A percentile compares a stretch with the other conserved stretches of the same genome.
These are phyloP conservation scores for Ascochyta clinopodiicola DNA, from an alignment of 2,329 filamentous ascomycete species.

Conservation along the genomic window DNA sequence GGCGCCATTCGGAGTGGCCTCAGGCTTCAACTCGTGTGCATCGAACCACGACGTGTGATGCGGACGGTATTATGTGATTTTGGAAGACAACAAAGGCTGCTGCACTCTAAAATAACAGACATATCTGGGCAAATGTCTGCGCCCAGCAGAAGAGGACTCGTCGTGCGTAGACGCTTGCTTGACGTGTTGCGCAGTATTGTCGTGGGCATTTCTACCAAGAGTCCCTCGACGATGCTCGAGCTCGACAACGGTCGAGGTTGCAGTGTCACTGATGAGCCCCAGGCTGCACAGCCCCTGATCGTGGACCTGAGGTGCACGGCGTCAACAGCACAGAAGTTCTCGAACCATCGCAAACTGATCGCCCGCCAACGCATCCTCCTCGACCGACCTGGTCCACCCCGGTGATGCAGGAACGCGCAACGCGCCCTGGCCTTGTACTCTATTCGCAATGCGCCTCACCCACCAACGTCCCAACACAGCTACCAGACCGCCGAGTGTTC, in stretches of 20 bases:
- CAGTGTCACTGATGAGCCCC: neutral
- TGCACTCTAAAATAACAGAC: neutral
- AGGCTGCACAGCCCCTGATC: slow-evolving; percentile 8
- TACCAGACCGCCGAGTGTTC: slow-evolving; percentile 7
- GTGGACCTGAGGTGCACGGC: slow-evolving; percentile 4
- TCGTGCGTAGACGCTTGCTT: too few relatives aligned
- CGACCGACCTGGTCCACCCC: slow-evolving; percentile 3
- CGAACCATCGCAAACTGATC: slow-evolving; percentile 8
- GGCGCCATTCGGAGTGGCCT: slow-evolving; percentile 2
- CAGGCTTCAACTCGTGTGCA: neutral
- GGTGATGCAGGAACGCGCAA: slow-evolving; percentile 19
- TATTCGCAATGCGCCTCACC: slow-evolving; percentile 12
- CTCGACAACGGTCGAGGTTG: neutral
- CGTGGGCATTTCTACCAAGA: neutral
- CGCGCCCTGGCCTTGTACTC: neutral
- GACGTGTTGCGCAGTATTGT: neutral
- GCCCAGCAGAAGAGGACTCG: too few relatives aligned
- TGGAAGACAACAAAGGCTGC: too few relatives aligned
- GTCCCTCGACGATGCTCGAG: neutral
- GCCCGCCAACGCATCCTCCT: slow-evolving; percentile 10
- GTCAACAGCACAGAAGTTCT: slow-evolving; percentile 1
- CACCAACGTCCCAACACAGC: slow-evolving; percentile 3
- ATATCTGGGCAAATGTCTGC: too few relatives aligned
- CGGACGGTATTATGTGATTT: neutral
- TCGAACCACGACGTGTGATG: slow-evolving; percentile 1